Percentiles rank a stretch among this genome's conserved stretches.
These are phyloP conservation scores for Trichoderma semiorbis DNA, from an alignment of 2,329 filamentous ascomycete species.

Conservation along the genomic window DNA sequence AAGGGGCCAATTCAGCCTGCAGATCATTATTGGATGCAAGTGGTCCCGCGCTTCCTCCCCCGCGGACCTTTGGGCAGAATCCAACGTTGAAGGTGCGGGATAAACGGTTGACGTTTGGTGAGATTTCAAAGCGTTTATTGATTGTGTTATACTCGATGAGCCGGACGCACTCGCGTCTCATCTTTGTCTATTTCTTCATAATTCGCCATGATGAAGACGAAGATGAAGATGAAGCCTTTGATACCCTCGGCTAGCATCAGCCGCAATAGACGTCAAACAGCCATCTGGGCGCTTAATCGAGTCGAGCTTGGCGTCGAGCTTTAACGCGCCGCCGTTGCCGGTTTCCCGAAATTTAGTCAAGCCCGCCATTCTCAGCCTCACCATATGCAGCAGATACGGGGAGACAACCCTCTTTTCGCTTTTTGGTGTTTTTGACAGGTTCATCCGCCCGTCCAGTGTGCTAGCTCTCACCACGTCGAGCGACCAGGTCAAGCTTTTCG, in stretches of 20 bases:
- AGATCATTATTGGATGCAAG: slow-evolving; percentile 11
- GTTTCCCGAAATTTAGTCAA: not conserved
- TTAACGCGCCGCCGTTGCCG: slow-evolving; percentile 4
- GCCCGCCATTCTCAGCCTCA: not conserved
- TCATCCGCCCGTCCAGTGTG: not conserved
- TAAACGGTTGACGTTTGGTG: not conserved
- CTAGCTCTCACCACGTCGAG: not conserved
- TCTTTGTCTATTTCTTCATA: not conserved
- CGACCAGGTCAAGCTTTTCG: not conserved
- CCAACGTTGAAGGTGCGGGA: not conserved
- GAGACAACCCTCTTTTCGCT: not conserved
- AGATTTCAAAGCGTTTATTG: not conserved
- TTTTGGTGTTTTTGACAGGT: not conserved
- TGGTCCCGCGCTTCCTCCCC: not conserved
- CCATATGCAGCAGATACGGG: not conserved
- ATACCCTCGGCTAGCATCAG: not conserved
- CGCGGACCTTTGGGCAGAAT: not conserved
- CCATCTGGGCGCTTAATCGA: not conserved
- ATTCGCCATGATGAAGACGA: not conserved
- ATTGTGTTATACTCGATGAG: not conserved
- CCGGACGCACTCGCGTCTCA: not conserved
- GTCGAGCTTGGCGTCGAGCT: not conserved
- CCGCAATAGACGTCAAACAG: not conserved
- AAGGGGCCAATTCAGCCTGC: slow-evolving; percentile 13
- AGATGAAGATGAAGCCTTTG: not conserved